phyloP scores from a whole-genome alignment of 495 filamentous ascomycete genomes.

The Neurospora sp. region DNA sequence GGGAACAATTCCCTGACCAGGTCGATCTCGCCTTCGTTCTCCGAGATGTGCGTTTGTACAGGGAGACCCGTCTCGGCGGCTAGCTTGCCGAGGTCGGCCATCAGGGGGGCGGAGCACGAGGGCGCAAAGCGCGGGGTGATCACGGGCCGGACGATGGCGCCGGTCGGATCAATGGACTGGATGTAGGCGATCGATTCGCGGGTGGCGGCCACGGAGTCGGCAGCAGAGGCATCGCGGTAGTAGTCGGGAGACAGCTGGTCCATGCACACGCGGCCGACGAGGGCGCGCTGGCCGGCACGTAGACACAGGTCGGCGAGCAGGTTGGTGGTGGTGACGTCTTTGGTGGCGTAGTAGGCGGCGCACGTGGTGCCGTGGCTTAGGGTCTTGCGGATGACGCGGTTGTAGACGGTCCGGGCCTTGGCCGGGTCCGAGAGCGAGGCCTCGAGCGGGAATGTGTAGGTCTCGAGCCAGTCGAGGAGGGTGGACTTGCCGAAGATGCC shows the following conservation, averaged over 20 bases:
- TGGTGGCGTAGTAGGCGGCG: slow-evolving; percentile 86
- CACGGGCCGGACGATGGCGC: slow-evolving; percentile 58
- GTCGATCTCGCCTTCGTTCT: slow-evolving; percentile 63
- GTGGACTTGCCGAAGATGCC: slow-evolving; percentile 87
- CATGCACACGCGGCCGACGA: slow-evolving; percentile 91
- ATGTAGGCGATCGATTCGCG: slow-evolving; percentile 57
- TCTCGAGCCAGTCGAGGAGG: slow-evolving; percentile 82
- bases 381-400: slow-evolving; percentile 62
- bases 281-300: slow-evolving; percentile 68
- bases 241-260: slow-evolving; percentile 60
- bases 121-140: slow-evolving; percentile 89
- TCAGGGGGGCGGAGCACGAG: slow-evolving; percentile 49
- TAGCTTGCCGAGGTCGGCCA: slow-evolving; percentile 53
- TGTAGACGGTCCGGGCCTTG: slow-evolving; percentile 54
- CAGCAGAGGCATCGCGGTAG: slow-evolving; percentile 60
- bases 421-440: slow-evolving; percentile 46
- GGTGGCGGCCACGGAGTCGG: slow-evolving; percentile 46
- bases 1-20: slow-evolving; percentile 68
- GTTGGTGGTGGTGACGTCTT: slow-evolving; percentile 72
- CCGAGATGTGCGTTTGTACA: slow-evolving; percentile 86
- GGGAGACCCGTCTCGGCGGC: slow-evolving; percentile 47
- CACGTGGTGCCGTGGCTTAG: slow-evolving; percentile 84
- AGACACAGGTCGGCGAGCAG: slow-evolving; percentile 76
- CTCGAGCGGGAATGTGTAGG: slow-evolving; percentile 94
- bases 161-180: slow-evolving; percentile 49